Conservation (phyloP, 169 alveolate genomes). For the Plasmodium berghei region DNA sequence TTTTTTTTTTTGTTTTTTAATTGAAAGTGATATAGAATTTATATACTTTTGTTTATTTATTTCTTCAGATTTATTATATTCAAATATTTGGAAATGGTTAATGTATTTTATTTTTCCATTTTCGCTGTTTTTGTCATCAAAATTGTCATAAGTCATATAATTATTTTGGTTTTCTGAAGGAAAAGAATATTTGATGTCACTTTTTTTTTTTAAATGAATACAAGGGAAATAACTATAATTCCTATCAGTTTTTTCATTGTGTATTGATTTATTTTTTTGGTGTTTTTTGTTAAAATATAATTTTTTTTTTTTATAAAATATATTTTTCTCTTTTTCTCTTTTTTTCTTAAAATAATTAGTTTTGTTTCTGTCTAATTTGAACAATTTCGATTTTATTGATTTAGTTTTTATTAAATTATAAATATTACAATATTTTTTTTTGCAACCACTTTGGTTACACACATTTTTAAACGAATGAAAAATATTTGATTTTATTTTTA, state of each 20-base stretch:
- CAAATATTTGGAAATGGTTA: too few relatives aligned
- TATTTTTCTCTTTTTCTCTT: neutral
- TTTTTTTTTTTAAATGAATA: neutral
- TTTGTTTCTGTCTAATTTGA: constrained; percentile 16
- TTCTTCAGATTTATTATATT: neutral
- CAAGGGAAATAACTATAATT: neutral
- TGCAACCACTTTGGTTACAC: too few relatives aligned
- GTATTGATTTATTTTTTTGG: neutral
- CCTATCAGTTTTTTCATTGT: neutral
- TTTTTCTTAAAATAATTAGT: neutral
- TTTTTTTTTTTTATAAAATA: neutral
- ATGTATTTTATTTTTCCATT: too few relatives aligned
- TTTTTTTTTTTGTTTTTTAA: constrained; percentile 32
- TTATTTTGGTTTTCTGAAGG: neutral
- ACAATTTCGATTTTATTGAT: constrained; percentile 13
- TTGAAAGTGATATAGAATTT: constrained; percentile 20
- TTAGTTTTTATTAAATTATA: neutral
- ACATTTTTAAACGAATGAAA: too few relatives aligned
- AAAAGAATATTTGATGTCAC: neutral
- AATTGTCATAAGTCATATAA: too few relatives aligned
- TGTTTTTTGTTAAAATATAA: neutral
- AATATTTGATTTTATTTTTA: too few relatives aligned
- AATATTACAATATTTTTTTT: too few relatives aligned
- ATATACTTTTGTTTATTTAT: constrained; percentile 3
- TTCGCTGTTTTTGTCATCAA: too few relatives aligned